Base-by-base conservation (phyloP, 768 basidiomycete species). In the Boletus bicolor region DNA sequence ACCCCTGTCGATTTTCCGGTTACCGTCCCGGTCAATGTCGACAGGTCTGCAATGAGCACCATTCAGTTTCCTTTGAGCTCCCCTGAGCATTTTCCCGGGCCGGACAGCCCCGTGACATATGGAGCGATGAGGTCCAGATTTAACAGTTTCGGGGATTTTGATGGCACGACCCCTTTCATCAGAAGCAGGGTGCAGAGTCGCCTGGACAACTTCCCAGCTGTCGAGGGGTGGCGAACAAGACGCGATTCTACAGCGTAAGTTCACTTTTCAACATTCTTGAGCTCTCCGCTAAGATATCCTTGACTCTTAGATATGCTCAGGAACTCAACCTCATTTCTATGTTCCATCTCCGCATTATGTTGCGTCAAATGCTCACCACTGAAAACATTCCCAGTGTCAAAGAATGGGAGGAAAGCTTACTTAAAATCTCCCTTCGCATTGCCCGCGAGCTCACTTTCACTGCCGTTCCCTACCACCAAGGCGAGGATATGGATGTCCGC, bases 401-500 rank as follows among this genome's bases (percentile, higher is more conserved):
- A 53, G 88, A 94, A 61, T 99, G 97, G 97, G 91, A 94, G 68
- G 86, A 87, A 53, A 86, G 84, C 0, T 76, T 99, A 10, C 77
- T 93, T 46, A 85, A 79, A 62, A 77, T 98, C 17, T 85, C 95
- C 1, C 82, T 98, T 45, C 85, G 88, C 39, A 90, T 96, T 43
- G 91, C 94, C 4, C 84, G 85, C 21, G 90, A 92, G 53, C 77
- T 95, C 55, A 89, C 91, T 0, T 91, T 93, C 68, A 88, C 87
- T 3, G 75, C 81, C 32, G 66, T 77, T 34, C 79, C 81, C 9
- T 85, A 91, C 60, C 82, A 86, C 6, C 86, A 91, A 67, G 93
- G 93, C 2, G 91, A 93, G 63, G 90, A 92, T 59, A 94, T 98
- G 85, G 97, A 98, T 70, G 88, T 97, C 24, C 80, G 96, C 34